A percentile compares a stretch with the other conserved stretches of the same genome.
Conservation (phyloP, 164 flowering plant genomes). For the Vitis amurensis region DNA sequence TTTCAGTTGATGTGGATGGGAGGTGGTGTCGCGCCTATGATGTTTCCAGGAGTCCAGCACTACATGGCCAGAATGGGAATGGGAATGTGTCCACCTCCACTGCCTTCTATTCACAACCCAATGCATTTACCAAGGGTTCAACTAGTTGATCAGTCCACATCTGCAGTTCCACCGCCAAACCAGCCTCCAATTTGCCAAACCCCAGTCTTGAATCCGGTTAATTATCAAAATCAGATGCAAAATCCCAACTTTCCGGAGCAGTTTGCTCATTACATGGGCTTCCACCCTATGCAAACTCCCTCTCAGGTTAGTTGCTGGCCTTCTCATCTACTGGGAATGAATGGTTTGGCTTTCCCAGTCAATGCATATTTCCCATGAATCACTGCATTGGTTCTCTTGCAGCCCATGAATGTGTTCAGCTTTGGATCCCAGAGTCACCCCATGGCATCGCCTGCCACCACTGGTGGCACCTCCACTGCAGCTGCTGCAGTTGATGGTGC, state of each 20-base stretch:
- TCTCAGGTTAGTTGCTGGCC: constrained; percentile 34
- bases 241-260: constrained; percentile 35
- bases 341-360: neutral
- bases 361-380: neutral
- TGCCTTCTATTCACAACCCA: constrained; percentile 29
- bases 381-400: constrained; percentile 18
- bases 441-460: constrained; percentile 20
- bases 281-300: constrained; percentile 40
- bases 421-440: constrained; percentile 38
- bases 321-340: neutral
- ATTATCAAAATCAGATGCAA: constrained; percentile 47
- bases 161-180: constrained; percentile 23
- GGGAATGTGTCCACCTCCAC: constrained; percentile 15
- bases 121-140: constrained; percentile 48
- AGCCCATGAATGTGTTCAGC: constrained; percentile 51
- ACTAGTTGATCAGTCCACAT: constrained; percentile 38
- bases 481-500: constrained; percentile 20
- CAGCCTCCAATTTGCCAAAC: constrained; percentile 32
- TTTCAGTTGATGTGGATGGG: constrained; percentile 38
- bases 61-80: constrained; percentile 27
- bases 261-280: constrained; percentile 45
- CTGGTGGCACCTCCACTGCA: constrained; percentile 20
- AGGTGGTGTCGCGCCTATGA: constrained; percentile 29
- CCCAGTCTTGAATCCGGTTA: constrained; percentile 28
- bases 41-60: constrained; percentile 34